Base-by-base conservation (phyloP, 805 yeast genomes). In the Teunomyces cretensis region DNA sequence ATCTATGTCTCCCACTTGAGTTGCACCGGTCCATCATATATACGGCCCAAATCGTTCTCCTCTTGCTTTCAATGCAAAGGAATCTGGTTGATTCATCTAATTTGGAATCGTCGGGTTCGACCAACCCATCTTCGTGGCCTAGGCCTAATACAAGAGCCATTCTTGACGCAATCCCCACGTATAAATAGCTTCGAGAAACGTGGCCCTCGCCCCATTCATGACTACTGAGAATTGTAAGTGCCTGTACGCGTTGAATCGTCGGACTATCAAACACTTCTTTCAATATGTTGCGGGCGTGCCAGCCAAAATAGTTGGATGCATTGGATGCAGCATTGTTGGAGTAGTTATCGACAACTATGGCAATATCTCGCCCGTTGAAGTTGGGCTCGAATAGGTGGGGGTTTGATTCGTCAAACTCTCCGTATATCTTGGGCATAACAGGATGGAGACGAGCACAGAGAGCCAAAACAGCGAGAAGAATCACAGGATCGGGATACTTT, bases 191-290 rank as follows among this genome's bases (percentile, higher is more conserved):
- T 42, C 73, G 47, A 2, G 70, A 59, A n/a, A 59, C 63, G 46
- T 66, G 64, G 13, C 62, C 64, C 44, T 66, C 70, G 0, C 73
- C 73, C 74, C 75, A 68, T 50, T 68, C 72, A 54, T 68, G 74
- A 44, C 68, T 60, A 43, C 71, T 64, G 4, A 68, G 48, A 41
- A 70, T 61, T 1, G 66, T 46, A 24, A 70, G 50, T 2, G 73
- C 71, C 46, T 68, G 75, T 5, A 68, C 62, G 26, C 71, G 45
- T 39, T 65, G 72, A 4, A 70, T 54, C 3, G 70, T 54, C 2
- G 75, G 74, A 42, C 62, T 58, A 47, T 69, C 75, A 50, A 68
- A 68, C 6, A 61, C 64, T 26, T 65, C 62, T 30, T 56, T 56
- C n/a, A 68, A 42, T 4, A 52, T 30, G 31, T 50, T 52, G 37